Base-by-base conservation (phyloP, 192 early-diverging fungal species). In the Backusella circina region DNA sequence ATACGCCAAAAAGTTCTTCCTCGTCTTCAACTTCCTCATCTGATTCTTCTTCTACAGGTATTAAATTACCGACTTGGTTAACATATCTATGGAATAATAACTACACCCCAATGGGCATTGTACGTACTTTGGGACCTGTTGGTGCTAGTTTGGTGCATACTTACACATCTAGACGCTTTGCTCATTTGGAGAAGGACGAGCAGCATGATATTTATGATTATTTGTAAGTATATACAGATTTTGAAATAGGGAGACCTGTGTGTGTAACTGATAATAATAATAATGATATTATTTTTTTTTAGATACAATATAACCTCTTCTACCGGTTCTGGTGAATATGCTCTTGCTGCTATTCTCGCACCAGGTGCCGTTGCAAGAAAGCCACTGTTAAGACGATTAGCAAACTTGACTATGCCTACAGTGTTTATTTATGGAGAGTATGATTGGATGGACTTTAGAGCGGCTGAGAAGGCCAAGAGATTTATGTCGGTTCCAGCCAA, bases 401-500 rank as follows among this genome's bases (percentile, higher is more conserved):
- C 75, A 9, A 73, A 78, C 28, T 77, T 96, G 10, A 78, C 77
- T 21, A 89, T 96, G 89, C 95, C 95, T 7, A 92, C 90, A 0
- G 85, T 86, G 18, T 95, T 96, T 76, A 81, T 84, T n/a, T 84
- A 80, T 68, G 79, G 82, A 13, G 37, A 57, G 18, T 21, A 78
- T 35, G 96, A 97, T 86, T 97, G 96, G 96, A 95, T 97, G 93
- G 94, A 97, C 75, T 90, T 90, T 79, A 80, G 83, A 21, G 87
- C 90, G 26, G 95, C 91, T 54, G 82, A 91, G 44, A 79, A 87
- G 51, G 92, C 88, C 21, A 84, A 79, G n/a, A 81, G 82, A 18
- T 79, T 79, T 2, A 93, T 90, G 83, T 83, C 75, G 0, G 91
- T 90, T 5, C 85, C 83, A 5, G 78, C 83, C 31, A 77, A 77